Percentiles rank a stretch among this genome's conserved stretches.
phyloP scores from a whole-genome alignment of 306 rosid species.

The Trifolium fragiferum region DNA sequence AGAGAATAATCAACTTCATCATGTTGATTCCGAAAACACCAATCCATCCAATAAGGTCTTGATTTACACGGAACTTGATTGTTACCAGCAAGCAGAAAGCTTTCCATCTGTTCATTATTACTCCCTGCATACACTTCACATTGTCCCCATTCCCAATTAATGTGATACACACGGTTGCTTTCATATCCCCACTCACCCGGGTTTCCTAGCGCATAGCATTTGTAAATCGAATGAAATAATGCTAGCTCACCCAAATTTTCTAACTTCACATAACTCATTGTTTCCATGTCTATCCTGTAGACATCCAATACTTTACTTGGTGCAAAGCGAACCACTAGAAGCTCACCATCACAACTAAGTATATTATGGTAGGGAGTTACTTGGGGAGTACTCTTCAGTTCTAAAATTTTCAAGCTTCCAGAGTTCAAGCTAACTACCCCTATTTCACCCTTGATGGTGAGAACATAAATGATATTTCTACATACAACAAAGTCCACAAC shows the following conservation, averaged over 20 bases:
- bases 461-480: not conserved
- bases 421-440: conserved; percentile 20
- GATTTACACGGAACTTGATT: not conserved
- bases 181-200: not conserved
- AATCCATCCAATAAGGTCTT: not conserved
- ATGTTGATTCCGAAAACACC: not conserved
- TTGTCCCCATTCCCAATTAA: not conserved
- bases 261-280: not conserved
- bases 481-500: conserved; percentile 5
- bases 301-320: not conserved
- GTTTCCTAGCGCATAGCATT: not conserved
- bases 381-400: not conserved
- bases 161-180: not conserved
- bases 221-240: not conserved
- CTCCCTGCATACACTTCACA: not conserved
- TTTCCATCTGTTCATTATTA: not conserved
- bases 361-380: not conserved
- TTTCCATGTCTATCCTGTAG: not conserved
- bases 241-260: not conserved
- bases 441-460: not conserved
- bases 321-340: not conserved
- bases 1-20: not conserved
- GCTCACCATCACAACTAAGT: not conserved
- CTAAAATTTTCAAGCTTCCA: not conserved
- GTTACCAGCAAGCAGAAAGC: not conserved